Evolutionary conservation across 2,329 filamentous ascomycete genomes (phyloP).

Genomic region (Dryadomyces quercivorus): DNA sequence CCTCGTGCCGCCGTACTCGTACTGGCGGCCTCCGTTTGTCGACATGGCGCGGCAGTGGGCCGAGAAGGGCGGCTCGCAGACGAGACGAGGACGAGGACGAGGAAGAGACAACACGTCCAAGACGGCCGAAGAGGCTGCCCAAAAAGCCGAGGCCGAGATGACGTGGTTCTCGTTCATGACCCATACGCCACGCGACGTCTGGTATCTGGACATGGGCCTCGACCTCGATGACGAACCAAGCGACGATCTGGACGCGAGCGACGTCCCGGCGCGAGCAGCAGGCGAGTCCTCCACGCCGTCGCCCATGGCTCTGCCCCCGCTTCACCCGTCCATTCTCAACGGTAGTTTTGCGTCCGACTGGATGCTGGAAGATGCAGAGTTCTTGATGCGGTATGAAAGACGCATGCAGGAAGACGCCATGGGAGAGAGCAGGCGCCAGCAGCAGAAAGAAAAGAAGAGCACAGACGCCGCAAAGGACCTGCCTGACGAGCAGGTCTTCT

Average conservation of each 20-base stretch:
- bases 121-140: background rate
- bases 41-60: constrained; percentile 7
- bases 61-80: background rate
- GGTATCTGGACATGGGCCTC: constrained; percentile 4
- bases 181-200: constrained; percentile 5
- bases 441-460: background rate
- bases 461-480: background rate
- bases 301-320: too few relatives aligned
- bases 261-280: too few relatives aligned
- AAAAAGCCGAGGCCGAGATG: constrained; percentile 6
- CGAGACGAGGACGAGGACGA: background rate
- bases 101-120: background rate
- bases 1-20: constrained; percentile 10
- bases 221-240: background rate
- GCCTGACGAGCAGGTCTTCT: constrained; percentile 6
- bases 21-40: constrained; percentile 4
- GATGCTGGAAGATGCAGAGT: background rate
- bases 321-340: background rate
- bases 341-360: background rate
- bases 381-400: background rate
- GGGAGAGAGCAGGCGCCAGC: background rate
- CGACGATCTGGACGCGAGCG: background rate
- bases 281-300: too few relatives aligned
- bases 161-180: constrained; percentile 6
- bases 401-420: background rate